A percentile compares a stretch with the other conserved stretches of the same genome.
These are phyloP conservation scores for Gymnopus androsaceus DNA, from an alignment of 1,284 basidiomycete genomes.

Conservation along the genomic window DNA sequence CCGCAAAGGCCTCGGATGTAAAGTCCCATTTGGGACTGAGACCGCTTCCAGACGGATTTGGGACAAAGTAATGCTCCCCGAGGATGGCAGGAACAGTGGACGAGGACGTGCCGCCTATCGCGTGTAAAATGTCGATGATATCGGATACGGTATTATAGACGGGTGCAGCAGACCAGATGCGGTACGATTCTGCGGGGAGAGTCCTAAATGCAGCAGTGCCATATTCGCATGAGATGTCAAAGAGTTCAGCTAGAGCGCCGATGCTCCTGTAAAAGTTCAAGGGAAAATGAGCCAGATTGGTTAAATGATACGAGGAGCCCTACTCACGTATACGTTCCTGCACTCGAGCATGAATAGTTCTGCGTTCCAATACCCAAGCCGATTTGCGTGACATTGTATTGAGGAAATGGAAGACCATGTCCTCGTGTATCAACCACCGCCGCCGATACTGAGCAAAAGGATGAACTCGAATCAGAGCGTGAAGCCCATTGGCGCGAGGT, in stretches of 20 bases:
- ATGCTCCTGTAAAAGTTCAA: constrained; percentile 16
- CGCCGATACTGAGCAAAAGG: too few relatives aligned
- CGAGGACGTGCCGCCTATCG: constrained; percentile 22
- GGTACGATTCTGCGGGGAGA: constrained; percentile 44
- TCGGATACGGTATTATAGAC: constrained; percentile 32
- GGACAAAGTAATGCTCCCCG: constrained; percentile 59
- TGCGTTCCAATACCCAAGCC: constrained; percentile 48
- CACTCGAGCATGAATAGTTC: constrained; percentile 47
- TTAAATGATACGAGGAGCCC: neutral
- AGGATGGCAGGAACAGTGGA: constrained; percentile 33
- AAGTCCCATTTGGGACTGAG: constrained; percentile 50
- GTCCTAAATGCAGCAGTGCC: constrained; percentile 37
- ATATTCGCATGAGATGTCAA: constrained; percentile 60
- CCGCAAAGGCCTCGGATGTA: neutral
- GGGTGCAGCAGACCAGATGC: constrained; percentile 36
- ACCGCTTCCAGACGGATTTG: constrained; percentile 46
- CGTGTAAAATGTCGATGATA: constrained; percentile 36
- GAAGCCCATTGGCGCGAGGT: too few relatives aligned
- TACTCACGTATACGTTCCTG: constrained; percentile 41
- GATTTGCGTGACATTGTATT: constrained; percentile 39
- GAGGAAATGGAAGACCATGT: too few relatives aligned
- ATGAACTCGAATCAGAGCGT: too few relatives aligned
- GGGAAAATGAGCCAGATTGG: neutral
- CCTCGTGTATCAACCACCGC: too few relatives aligned
- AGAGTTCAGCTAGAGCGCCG: constrained; percentile 57